phyloP scores from a whole-genome alignment of 805 yeast genomes.

The Wickerhamiella slavikovae region DNA sequence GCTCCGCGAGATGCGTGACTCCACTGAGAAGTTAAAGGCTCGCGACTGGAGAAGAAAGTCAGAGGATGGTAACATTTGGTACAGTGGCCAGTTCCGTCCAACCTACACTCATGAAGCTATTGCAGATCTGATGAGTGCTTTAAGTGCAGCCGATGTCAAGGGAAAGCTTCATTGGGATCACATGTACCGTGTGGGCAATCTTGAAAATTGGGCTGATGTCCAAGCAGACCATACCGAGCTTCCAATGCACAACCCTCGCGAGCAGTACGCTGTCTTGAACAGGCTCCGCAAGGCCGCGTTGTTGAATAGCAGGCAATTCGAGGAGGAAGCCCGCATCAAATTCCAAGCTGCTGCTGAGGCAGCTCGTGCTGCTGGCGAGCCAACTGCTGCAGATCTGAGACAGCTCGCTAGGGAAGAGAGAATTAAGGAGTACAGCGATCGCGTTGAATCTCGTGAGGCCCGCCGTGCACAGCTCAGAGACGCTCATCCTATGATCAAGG shows the following conservation, averaged over 20 bases:
- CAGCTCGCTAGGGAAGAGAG: too few species aligned
- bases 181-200: conserved; percentile 72
- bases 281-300: conserved; percentile 16
- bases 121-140: conserved; percentile 53
- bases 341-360: conserved; percentile 3
- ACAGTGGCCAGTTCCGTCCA: conserved; percentile 72
- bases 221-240: conserved; percentile 40
- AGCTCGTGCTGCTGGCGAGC: conserved; percentile 7
- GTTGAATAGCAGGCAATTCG: conserved; percentile 4
- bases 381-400: conserved; percentile 2
- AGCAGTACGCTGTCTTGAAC: conserved; percentile 45
- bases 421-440: conserved; percentile 2
- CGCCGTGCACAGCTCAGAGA: conserved; percentile 6
- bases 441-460: conserved; percentile 3
- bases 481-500: conserved; percentile 11
- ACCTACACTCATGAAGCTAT: conserved; percentile 80
- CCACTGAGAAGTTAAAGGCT: conserved; percentile 33
- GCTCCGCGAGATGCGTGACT: conserved; percentile 55
- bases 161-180: conserved; percentile 63
- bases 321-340: conserved; percentile 2
- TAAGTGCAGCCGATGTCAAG: conserved; percentile 32
- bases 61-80: conserved; percentile 68
- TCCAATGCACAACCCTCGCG: conserved; percentile 35
- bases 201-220: conserved; percentile 42
- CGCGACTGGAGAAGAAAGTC: conserved; percentile 49